A percentile compares a stretch with the other conserved stretches of the same genome.
These are phyloP conservation scores for Boletus sp. DNA, from an alignment of 768 basidiomycete genomes.

Conservation along the genomic window DNA sequence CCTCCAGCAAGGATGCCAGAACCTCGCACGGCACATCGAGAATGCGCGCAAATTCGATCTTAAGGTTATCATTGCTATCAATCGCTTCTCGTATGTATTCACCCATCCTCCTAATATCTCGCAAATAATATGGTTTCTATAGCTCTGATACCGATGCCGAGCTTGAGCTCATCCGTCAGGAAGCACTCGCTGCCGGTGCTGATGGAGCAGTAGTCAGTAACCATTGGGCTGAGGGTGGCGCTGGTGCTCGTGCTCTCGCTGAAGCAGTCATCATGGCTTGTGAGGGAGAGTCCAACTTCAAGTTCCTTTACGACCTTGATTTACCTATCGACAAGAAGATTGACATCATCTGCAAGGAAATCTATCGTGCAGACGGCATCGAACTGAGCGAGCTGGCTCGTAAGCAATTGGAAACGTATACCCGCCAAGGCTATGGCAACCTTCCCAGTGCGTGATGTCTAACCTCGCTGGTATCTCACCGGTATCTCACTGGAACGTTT, in stretches of 20 bases:
- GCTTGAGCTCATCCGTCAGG: slow-evolving; percentile 75
- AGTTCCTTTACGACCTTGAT: slow-evolving; percentile 88
- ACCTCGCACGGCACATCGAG: slow-evolving; percentile 88
- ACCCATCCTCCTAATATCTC: not conserved
- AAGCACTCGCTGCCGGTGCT: slow-evolving; percentile 81
- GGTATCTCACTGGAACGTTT: slow-evolving; percentile 4
- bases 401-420: slow-evolving; percentile 87
- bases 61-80: slow-evolving; percentile 95
- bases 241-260: slow-evolving; percentile 84
- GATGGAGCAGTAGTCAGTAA: slow-evolving; percentile 94
- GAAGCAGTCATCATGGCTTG: slow-evolving; percentile 89
- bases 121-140: not conserved
- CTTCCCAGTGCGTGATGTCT: slow-evolving; percentile 62
- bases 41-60: slow-evolving; percentile 94
- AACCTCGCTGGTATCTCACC: not conserved
- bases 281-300: slow-evolving; percentile 79
- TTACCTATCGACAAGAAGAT: slow-evolving; percentile 89
- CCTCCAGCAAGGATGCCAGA: slow-evolving; percentile 88
- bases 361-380: slow-evolving; percentile 93
- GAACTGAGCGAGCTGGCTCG: slow-evolving; percentile 80
- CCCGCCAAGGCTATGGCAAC: slow-evolving; percentile 77
- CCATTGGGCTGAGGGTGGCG: slow-evolving; percentile 97
- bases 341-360: slow-evolving; percentile 77
- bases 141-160: slow-evolving; percentile 91
- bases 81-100: slow-evolving; percentile 81